These are phyloP conservation scores for Flaveria robusta DNA, from an alignment of 129 eudicot genomes.

Conservation along the genomic window DNA sequence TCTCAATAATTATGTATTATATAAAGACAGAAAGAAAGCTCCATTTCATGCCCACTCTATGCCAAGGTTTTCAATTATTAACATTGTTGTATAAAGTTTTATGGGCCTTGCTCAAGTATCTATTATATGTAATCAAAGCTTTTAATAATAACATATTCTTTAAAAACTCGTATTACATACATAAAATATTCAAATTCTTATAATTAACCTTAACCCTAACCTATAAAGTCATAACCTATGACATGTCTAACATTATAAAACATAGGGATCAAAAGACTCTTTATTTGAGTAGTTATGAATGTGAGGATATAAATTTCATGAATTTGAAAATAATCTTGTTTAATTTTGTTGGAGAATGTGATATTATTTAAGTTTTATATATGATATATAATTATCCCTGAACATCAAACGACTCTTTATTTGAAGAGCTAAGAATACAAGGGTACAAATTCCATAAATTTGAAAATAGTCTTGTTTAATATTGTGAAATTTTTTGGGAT, in stretches of 20 bases:
- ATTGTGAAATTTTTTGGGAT: no score
- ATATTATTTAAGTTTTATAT: no score
- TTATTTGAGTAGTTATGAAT: neutral
- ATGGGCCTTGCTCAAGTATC: neutral
- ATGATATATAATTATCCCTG: no score
- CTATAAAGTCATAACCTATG: neutral
- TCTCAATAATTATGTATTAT: slow-evolving; percentile 24
- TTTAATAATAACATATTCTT: neutral
- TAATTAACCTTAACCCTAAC: neutral
- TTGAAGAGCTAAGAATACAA: no score
- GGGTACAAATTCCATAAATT: no score
- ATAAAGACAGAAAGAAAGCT: slow-evolving; percentile 19
- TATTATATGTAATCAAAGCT: neutral
- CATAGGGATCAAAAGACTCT: neutral
- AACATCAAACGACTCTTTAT: neutral
- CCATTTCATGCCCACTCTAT: slow-evolving; percentile 29
- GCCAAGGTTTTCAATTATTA: slow-evolving; percentile 30
- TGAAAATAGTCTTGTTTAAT: no score
- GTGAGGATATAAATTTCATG: no score
- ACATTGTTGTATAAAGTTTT: neutral
- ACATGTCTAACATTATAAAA: neutral
- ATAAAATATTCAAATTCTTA: neutral
- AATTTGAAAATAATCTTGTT: no score
- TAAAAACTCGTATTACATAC: neutral
- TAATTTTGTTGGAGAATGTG: no score